phyloP scores from a whole-genome alignment of 1,139 yeast genomes.

The Blastobotrys raffinosifermentans region DNA sequence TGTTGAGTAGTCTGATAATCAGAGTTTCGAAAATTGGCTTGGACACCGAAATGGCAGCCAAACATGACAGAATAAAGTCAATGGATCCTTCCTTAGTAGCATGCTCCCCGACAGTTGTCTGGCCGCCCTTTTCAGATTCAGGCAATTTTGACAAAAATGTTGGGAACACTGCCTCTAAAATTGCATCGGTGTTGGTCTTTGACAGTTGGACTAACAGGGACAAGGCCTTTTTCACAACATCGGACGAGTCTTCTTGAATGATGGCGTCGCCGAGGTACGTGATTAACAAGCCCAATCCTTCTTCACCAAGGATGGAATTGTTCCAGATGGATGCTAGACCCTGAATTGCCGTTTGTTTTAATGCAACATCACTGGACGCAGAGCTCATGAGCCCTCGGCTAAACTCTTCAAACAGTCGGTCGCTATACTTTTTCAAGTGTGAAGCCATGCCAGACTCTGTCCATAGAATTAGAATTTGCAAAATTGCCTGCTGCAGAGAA shows the following conservation, averaged over 20 bases:
- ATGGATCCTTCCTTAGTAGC: slow-evolving; percentile 14
- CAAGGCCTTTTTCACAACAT: slow-evolving; percentile 37
- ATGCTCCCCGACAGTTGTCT: slow-evolving; percentile 7
- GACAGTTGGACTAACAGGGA: slow-evolving; percentile 51
- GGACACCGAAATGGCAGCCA: slow-evolving; percentile 31
- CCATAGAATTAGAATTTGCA: slow-evolving; percentile 48
- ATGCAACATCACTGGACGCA: slow-evolving; percentile 58
- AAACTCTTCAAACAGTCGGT: slow-evolving; percentile 57
- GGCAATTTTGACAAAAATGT: slow-evolving; percentile 50
- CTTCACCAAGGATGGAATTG: slow-evolving; percentile 25
- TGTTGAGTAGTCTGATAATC: slow-evolving; percentile 31
- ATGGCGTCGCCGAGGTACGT: slow-evolving; percentile 64
- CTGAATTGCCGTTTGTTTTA: slow-evolving; percentile 60
- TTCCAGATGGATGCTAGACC: slow-evolving; percentile 57
- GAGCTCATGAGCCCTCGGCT: slow-evolving; percentile 63
- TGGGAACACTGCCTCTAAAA: slow-evolving; percentile 59
- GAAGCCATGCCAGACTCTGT: slow-evolving; percentile 25
- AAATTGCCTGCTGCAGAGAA: slow-evolving; percentile 53
- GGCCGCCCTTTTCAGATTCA: slow-evolving; percentile 25
- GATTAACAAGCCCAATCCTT: slow-evolving; percentile 57
- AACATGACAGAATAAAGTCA: slow-evolving; percentile 24
- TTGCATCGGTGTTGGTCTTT: slow-evolving; percentile 37
- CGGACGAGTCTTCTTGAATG: slow-evolving; percentile 39
- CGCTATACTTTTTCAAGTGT: slow-evolving; percentile 48
- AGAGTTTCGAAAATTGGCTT: slow-evolving; percentile 32